Evolutionary conservation across 805 yeast species (phyloP), one percentile per base, ranked within the genome.

Genomic region (Candida adriatica): DNA sequence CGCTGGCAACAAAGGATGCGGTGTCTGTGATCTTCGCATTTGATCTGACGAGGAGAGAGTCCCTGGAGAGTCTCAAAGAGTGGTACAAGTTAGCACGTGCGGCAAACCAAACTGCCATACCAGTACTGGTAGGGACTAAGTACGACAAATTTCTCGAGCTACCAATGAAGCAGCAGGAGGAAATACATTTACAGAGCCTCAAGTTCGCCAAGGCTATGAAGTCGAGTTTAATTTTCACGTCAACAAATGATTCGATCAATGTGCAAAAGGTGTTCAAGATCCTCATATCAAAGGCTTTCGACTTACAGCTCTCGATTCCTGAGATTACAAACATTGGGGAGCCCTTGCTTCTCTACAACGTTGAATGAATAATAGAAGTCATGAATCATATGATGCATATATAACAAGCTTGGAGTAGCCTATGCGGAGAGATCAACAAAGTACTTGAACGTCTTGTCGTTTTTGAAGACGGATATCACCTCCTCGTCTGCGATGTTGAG

Each of bases 81-180:
- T 90, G 97, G 98, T 90, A 87, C 54, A 65, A 94, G 39, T 94
- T 84, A 51, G 90, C 94, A 1, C 64, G 94, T 31, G 94, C 94
- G 0, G 79, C 85, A 52, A 90, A 90, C 58, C 75, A 79, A 51
- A 80, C 88, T 0, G 96, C 96, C 7, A 81, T 90, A 28, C 95
- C 96, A 4, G 73, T 90, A 37, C 64, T 90, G 27, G 81, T 90
- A 2, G 98, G 98, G 4, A 90, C 98, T 1, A 90, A 90, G 53
- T 90, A 83, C 57, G 98, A 90, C 53, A 61, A 77, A 41, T 88
- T 90, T 55, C 76, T 84, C 18, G 87, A 82, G 42, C 59, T 85
- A 55, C 73, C 88, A 28, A 73, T 70, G 22, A 80, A 74, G 34
- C 94, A 88, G 48, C 96, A 90, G 53, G 71, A 75, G 33, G 92